These are phyloP conservation scores for Prunus yedoensis DNA, from an alignment of 331 rosid species.

Conservation along the genomic window DNA sequence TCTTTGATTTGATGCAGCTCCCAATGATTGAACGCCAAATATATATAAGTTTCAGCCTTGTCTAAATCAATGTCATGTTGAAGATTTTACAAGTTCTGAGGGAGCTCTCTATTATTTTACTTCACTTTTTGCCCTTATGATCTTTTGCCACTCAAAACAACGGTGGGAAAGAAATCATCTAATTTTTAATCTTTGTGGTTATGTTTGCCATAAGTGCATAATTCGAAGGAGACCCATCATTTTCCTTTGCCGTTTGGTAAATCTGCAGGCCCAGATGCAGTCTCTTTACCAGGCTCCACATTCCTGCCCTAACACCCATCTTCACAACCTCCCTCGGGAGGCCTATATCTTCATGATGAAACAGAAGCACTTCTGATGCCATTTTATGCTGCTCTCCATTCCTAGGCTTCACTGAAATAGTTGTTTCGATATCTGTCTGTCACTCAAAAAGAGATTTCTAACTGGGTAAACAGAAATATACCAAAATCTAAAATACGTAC, in stretches of 20 bases:
- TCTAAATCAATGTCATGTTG: neutral
- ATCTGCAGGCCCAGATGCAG: neutral
- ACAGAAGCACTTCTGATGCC: constrained; percentile 12
- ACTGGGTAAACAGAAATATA: neutral
- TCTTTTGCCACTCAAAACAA: too few relatives aligned
- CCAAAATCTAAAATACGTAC: neutral
- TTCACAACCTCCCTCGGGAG: constrained; percentile 13
- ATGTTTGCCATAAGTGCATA: neutral
- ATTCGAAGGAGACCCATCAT: constrained; percentile 5
- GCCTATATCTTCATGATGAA: constrained; percentile 13
- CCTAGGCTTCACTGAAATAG: neutral
- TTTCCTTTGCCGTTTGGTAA: constrained; percentile 1
- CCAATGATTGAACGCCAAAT: neutral
- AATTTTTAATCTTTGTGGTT: neutral
- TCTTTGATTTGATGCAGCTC: neutral
- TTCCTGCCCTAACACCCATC: constrained; percentile 18
- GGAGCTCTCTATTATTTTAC: neutral
- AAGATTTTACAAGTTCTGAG: neutral
- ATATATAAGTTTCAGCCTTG: constrained; percentile 16
- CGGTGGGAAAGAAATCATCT: too few relatives aligned
- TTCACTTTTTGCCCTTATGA: too few relatives aligned
- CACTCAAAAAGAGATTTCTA: neutral
- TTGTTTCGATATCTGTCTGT: neutral
- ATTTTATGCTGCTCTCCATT: neutral
- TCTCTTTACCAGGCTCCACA: constrained; percentile 16